These are phyloP conservation scores for Periconia macrospinosa DNA, from an alignment of 2,329 filamentous ascomycete genomes.

Conservation along the genomic window DNA sequence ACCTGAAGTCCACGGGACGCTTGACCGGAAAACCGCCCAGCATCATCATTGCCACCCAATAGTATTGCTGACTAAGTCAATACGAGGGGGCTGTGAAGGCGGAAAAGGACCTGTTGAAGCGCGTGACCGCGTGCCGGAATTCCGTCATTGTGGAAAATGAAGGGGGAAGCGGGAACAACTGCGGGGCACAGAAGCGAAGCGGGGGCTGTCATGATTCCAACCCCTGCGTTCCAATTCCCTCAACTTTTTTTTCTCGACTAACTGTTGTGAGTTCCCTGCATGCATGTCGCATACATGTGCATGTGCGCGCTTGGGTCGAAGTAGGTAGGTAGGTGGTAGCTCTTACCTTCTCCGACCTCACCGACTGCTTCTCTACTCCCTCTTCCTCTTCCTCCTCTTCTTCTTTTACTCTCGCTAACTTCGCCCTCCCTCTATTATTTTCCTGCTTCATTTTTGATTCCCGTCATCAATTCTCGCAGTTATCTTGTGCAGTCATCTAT, in stretches of 20 bases:
- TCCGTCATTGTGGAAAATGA: constrained; percentile 1
- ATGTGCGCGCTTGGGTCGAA: too few species aligned
- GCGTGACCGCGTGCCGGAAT: background rate
- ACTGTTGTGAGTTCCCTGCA: too few species aligned
- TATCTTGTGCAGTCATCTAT: too few species aligned
- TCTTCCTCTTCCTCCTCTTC: background rate
- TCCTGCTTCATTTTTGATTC: too few species aligned
- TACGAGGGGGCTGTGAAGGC: background rate
- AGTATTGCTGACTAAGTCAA: background rate
- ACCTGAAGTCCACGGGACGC: too few species aligned
- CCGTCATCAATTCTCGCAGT: too few species aligned
- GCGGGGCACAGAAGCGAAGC: background rate
- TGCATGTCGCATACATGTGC: too few species aligned
- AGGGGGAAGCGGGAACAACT: background rate
- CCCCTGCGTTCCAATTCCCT: too few species aligned
- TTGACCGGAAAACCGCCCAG: too few species aligned
- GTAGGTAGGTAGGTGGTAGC: background rate
- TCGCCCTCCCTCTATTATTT: too few species aligned
- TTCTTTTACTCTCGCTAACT: background rate
- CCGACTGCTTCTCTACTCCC: background rate
- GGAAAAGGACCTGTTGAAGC: background rate
- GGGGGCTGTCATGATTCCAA: background rate
- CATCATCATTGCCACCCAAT: too few species aligned
- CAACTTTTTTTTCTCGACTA: too few species aligned
- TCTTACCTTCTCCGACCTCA: background rate